A percentile compares a stretch with the other conserved stretches of the same genome.
Conservation (phyloP, 306 rosid genomes). For the Parietaria judaica region DNA sequence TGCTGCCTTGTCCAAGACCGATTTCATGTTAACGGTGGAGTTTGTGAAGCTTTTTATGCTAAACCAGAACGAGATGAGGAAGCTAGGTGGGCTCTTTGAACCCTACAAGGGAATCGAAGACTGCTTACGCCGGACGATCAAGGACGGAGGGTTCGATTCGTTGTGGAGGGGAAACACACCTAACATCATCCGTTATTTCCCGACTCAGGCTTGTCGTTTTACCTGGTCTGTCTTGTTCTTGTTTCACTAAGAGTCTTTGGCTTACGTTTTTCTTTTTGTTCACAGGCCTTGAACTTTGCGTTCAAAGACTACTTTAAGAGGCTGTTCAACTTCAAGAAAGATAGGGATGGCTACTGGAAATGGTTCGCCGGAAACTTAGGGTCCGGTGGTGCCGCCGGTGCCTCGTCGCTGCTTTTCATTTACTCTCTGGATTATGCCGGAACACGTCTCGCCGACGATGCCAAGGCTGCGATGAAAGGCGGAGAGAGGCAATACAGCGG, state of each 20-base stretch:
- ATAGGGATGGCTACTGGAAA: conserved; percentile 6
- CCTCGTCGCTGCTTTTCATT: background rate
- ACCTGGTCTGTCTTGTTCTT: too few species aligned
- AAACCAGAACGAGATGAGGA: background rate
- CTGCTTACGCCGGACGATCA: background rate
- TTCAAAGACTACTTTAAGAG: conserved; percentile 1
- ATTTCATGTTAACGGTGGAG: background rate
- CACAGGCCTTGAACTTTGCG: conserved; percentile 1
- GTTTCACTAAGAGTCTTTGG: too few species aligned
- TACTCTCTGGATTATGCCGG: conserved; percentile 3
- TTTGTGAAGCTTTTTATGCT: background rate
- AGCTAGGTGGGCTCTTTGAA: conserved; percentile 2
- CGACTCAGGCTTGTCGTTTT: background rate
- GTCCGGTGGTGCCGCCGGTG: conserved; percentile 4
- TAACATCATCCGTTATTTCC: background rate
- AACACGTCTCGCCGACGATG: background rate
- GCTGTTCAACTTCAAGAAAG: conserved; percentile 5
- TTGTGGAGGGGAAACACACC: background rate
- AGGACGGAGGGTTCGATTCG: background rate
- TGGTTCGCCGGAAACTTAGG: conserved; percentile 3
- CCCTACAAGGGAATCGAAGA: background rate
- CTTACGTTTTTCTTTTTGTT: background rate
- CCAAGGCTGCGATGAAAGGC: background rate
- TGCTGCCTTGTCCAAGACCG: background rate
- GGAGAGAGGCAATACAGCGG: conserved; percentile 5